These are phyloP conservation scores for Metarhizium sp. DNA, from an alignment of 2,329 filamentous ascomycete genomes.

Conservation along the genomic window DNA sequence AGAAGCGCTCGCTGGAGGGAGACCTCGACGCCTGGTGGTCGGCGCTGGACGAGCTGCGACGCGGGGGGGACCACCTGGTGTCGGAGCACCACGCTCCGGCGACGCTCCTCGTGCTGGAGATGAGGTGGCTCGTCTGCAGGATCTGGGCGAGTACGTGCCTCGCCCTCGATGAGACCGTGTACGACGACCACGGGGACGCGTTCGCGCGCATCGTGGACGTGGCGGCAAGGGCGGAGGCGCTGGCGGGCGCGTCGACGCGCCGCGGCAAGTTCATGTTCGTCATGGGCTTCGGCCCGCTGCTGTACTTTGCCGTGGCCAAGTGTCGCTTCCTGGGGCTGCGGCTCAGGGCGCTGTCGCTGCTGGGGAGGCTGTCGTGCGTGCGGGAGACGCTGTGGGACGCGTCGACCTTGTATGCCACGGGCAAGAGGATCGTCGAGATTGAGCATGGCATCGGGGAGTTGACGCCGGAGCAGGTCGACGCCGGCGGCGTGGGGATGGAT, in stretches of 20 bases:
- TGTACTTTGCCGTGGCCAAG: slow-evolving; percentile 28
- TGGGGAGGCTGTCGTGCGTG: slow-evolving; percentile 18
- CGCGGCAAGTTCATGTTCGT: slow-evolving; percentile 29
- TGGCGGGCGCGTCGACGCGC: neutral
- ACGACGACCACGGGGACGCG: slow-evolving; percentile 19
- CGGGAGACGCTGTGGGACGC: slow-evolving; percentile 30
- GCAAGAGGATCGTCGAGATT: slow-evolving; percentile 24
- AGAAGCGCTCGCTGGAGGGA: slow-evolving; percentile 12
- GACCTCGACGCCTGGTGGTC: slow-evolving; percentile 20
- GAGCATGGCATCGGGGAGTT: slow-evolving; percentile 25
- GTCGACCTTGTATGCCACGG: slow-evolving; percentile 19
- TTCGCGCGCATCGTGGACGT: slow-evolving; percentile 22
- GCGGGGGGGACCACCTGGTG: too few relatives aligned
- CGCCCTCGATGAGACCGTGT: slow-evolving; percentile 21
- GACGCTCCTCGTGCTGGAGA: slow-evolving; percentile 15
- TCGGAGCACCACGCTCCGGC: neutral
- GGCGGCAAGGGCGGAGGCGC: slow-evolving; percentile 10
- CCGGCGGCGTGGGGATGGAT: neutral
- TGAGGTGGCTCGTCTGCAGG: slow-evolving; percentile 20
- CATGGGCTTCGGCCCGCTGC: slow-evolving; percentile 27
- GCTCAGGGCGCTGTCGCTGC: slow-evolving; percentile 21
- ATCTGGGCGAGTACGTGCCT: slow-evolving; percentile 25
- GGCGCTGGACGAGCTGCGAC: slow-evolving; percentile 14
- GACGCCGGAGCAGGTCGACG: slow-evolving; percentile 8
- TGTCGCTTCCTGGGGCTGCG: slow-evolving; percentile 28